Base-by-base conservation (phyloP, 2,329 filamentous ascomycete genomes). In the Fusarium algeriense region DNA sequence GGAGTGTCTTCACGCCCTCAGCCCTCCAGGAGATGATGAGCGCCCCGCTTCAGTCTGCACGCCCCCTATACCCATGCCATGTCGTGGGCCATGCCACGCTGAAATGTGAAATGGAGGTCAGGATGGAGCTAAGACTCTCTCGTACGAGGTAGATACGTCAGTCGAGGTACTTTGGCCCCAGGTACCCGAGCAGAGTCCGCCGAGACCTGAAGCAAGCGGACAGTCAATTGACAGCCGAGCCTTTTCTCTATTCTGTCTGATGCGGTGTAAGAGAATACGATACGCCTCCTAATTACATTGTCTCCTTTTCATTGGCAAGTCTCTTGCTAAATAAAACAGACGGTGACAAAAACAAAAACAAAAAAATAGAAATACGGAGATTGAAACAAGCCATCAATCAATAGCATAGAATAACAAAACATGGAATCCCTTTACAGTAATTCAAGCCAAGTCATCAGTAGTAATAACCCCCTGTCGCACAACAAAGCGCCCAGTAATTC, bases 121-220 rank as follows among this genome's bases (percentile, higher is more conserved):
- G 67, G 63, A 55, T 50, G 64, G 50, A 62, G 61, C 64, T 54
- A 67, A 67, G 41, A 49, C 41, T 49, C 55, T 48, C 67, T 73
- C 69, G 67, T 74, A 75, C 73, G 73, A 73, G 69, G 71, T 74
- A 75, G 61, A 75, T 76, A 75, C 73, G 73, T 75, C 73, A 76
- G 73, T 70, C 60, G 55, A 69, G 67, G 73, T 76, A 76, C 73
- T 69, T 73, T 68, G 63, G 40, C 50, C 30, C 53, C 30, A 76
- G 63, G 73, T 76, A 76, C 57, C 61, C 38, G 40, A 23, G n/a
- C 40, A 9, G 43, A 50, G 46, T 49, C 23, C 49, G 38, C 50
- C 50, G 35, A 67, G 26, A 67, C 73, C 73, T 71, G 71, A 64
- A 74, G 69, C 73, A 67, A 66, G 54, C 57, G 59, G 56, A 40